These are phyloP conservation scores for Colletotrichum gigasporum DNA, from an alignment of 2,329 filamentous ascomycete species.

Conservation along the genomic window DNA sequence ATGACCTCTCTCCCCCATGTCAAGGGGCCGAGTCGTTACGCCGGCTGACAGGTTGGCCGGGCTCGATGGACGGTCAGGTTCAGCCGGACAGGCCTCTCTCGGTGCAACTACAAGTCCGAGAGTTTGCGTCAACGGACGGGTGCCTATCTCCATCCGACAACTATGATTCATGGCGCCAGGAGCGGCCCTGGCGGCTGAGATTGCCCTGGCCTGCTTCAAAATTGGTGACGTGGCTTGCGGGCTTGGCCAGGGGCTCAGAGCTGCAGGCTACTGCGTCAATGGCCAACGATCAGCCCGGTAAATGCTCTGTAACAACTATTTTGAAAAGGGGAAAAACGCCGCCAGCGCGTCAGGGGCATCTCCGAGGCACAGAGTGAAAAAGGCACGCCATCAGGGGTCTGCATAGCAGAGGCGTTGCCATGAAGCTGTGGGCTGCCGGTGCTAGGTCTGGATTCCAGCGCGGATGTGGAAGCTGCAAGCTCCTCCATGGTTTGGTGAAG, in stretches of 20 bases:
- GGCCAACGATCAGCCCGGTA: neutral
- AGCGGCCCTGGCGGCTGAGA: too few relatives aligned
- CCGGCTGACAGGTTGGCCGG: neutral
- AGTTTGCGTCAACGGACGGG: neutral
- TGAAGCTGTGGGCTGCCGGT: neutral
- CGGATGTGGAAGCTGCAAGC: neutral
- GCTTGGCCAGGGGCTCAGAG: neutral
- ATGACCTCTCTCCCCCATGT: neutral
- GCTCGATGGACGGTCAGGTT: neutral
- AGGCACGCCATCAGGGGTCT: neutral
- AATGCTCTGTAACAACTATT: neutral
- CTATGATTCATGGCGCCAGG: neutral
- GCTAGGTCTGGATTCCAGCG: neutral
- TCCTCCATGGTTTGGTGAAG: neutral
- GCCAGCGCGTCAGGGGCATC: neutral
- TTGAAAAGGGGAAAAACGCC: neutral
- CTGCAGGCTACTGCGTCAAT: neutral
- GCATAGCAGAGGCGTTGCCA: neutral
- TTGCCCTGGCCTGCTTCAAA: neutral
- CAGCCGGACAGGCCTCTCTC: neutral
- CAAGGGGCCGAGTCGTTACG: neutral
- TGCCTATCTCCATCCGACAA: neutral
- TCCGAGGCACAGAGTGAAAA: neutral
- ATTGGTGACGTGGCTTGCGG: neutral
- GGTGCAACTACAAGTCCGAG: neutral